phyloP scores from a whole-genome alignment of 305 asterid species.

The Rubia peregrina region DNA sequence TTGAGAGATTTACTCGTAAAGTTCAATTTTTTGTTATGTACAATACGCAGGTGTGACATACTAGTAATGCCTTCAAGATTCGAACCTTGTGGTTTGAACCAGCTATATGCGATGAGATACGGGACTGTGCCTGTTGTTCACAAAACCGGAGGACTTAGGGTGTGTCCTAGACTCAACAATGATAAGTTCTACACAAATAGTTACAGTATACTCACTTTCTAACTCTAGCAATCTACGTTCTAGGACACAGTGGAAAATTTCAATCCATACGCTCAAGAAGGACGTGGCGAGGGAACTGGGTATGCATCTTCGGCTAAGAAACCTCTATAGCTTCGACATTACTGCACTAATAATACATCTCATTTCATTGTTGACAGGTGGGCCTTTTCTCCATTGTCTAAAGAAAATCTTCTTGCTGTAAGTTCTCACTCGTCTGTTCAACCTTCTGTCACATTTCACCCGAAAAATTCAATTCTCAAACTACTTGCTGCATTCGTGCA shows the following conservation, averaged over 20 bases:
- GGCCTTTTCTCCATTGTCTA: slow-evolving; percentile 80
- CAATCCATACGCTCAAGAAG: slow-evolving; percentile 66
- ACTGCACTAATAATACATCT: not conserved
- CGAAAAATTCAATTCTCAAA: not conserved
- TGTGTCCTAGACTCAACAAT: slow-evolving; percentile 30
- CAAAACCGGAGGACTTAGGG: slow-evolving; percentile 89
- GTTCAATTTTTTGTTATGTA: slow-evolving; percentile 14
- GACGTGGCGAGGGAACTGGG: slow-evolving; percentile 86
- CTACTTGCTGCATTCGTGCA: slow-evolving; percentile 16
- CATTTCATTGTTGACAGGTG: slow-evolving; percentile 44
- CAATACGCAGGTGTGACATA: slow-evolving; percentile 77
- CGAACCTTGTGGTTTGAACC: slow-evolving; percentile 94
- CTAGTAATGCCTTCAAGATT: slow-evolving; percentile 91
- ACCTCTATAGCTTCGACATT: not conserved
- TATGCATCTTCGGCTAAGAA: slow-evolving; percentile 26
- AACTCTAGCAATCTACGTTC: not conserved
- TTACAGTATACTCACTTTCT: not conserved
- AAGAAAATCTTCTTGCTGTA: slow-evolving; percentile 58
- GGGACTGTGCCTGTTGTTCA: slow-evolving; percentile 93
- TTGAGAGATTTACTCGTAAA: not conserved
- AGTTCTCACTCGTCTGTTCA: slow-evolving; percentile 26
- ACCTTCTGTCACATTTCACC: not conserved
- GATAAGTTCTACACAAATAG: not conserved
- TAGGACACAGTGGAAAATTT: slow-evolving; percentile 84
- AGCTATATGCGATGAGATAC: slow-evolving; percentile 88